Evolutionary conservation across 148 eudicot genomes (phyloP), one percentile per base, ranked within the genome.

Genomic region (Arbutus unedo): DNA sequence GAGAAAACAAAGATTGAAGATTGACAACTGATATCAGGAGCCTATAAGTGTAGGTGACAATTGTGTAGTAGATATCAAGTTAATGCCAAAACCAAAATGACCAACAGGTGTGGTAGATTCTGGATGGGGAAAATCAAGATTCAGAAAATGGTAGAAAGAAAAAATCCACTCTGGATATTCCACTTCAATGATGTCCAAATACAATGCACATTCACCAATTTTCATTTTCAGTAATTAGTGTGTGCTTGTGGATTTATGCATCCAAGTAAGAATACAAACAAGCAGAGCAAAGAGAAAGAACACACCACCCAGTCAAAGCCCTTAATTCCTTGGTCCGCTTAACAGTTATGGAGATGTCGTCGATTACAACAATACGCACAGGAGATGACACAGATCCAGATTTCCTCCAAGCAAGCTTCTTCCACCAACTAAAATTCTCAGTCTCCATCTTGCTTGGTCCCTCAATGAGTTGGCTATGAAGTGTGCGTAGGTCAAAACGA

Each of bases 301-400:
- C 90, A 78, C 90, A 96, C 99, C 99, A 94, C 82, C 98, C 99
- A 87, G 85, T 86, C 79, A 96, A 87, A 64, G 92, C 91, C 90
- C 98, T 87, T 60, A 96, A 87, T 79, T 96, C 99, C 85, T 90
- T 93, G 77, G 94, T 96, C 77, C 99, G 93, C 87, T 93, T 94
- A 44, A 93, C 88, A 79, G 88, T 82, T 68, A 96, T 74, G 47
- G 96, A 87, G 53, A 89, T 83, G 60, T 77, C 85, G 81, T 72
- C 80, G 82, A 93, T 87, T 48, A 86, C 87, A 88, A 86, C 87
- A 84, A 79, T 84, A 83, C 78, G 54, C 66, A 86, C 72, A 0
- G 88, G 85, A 81, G 93, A 81, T 81, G 87, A 85, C 16, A 78
- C 41, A 77, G 89, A 54, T 62, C 53, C 82, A 82, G 93, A 90